phyloP scores from a whole-genome alignment of 257 asterid species.

The Solanum microdontum region DNA sequence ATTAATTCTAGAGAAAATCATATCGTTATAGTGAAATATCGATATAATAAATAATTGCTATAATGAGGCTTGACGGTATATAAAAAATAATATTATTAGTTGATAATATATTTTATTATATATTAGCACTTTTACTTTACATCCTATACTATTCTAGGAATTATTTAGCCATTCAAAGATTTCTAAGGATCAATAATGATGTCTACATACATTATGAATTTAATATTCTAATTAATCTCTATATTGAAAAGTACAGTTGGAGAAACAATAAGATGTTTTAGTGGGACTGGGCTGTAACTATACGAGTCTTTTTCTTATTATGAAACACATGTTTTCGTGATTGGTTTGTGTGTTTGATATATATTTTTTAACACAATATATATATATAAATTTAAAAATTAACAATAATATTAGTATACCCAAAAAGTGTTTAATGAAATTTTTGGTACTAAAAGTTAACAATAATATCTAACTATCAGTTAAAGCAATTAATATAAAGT shows the following conservation, averaged over 20 bases:
- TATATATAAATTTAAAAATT: background rate
- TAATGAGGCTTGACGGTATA: too few relatives aligned
- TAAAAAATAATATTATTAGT: background rate
- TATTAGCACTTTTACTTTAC: background rate
- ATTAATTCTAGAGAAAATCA: too few relatives aligned
- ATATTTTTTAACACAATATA: background rate
- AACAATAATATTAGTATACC: too few relatives aligned
- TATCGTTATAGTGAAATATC: too few relatives aligned
- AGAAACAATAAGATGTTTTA: background rate
- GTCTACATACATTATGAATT: background rate
- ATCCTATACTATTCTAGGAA: background rate
- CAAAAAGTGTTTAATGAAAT: background rate
- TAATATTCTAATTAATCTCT: background rate
- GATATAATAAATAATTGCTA: too few relatives aligned
- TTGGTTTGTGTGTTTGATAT: background rate
- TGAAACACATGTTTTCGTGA: background rate
- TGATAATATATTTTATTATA: background rate
- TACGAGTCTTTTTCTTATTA: background rate
- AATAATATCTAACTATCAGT: background rate
- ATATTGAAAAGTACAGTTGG: background rate
- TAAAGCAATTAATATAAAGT: background rate
- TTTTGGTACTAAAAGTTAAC: background rate
- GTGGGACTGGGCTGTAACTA: background rate
- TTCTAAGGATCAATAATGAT: background rate
- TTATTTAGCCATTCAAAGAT: background rate